Evolutionary conservation across 192 early-diverging fungal genomes (phyloP), one percentile per base, ranked within the genome.

Genomic region (Backusella morwellensis): DNA sequence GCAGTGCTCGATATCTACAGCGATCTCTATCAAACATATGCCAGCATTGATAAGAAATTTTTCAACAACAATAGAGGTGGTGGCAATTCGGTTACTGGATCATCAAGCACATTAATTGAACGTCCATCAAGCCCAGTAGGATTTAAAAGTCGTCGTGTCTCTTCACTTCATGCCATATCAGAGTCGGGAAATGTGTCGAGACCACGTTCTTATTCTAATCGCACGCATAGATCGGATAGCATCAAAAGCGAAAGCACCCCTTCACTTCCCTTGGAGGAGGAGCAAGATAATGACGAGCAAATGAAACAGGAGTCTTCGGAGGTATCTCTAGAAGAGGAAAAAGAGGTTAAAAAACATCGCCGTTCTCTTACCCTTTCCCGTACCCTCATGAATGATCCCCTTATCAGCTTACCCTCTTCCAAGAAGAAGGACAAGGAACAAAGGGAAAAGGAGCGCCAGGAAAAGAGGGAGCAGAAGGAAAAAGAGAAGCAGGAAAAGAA

Each of bases 381-480:
- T 63, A 63, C 21, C 21, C 29, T 72, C 26, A 72, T 72, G 70
- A 44, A 72, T 47, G 70, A 72, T 35, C 70, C 70, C 3, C 29
- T 72, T 3, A 47, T 72, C 6, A 72, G 70, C 32, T 29, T 72
- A 21, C 70, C 70, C 3, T 17, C 70, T 12, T 32, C 8, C 12
- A 70, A 40, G 9, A 50, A 72, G 19, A 41, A 72, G 29, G 42
- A 47, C 8, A 72, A 72, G 26, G 70, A 72, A 17, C 41, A 72
- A 50, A 72, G 32, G 42, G 70, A 72, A 19, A 72, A 50, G 14
- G 15, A 36, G 12, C 35, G 56, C 9, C 68, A 41, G 17, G 40
- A 72, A 11, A 41, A 72, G 44, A 42, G 8, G 15, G 36, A 70
- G 6, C 21, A 50, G 19, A 34, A 44, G 42, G 40, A 72, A 32